These are phyloP conservation scores for Mycena kentingensis DNA, from an alignment of 768 basidiomycete genomes.

Conservation along the genomic window DNA sequence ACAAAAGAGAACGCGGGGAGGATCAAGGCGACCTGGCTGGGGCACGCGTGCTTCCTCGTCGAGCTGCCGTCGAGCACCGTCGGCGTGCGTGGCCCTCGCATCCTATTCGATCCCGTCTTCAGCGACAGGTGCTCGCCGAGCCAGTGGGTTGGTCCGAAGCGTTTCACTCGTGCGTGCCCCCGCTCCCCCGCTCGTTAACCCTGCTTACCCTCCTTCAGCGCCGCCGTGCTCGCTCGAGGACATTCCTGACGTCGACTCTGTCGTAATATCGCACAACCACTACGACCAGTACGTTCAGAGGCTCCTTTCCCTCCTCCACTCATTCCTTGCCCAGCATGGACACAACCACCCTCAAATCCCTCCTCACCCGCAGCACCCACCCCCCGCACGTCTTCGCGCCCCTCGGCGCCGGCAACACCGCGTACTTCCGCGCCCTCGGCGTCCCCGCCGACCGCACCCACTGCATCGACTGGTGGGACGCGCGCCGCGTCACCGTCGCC, in stretches of 20 bases:
- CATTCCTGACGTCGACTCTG: constrained; percentile 60
- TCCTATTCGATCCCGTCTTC: constrained; percentile 56
- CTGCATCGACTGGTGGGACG: constrained; percentile 70
- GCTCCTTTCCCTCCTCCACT: background rate
- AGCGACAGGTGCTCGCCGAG: constrained; percentile 51
- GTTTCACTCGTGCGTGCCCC: constrained; percentile 45
- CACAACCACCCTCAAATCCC: constrained; percentile 40
- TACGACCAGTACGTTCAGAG: constrained; percentile 46
- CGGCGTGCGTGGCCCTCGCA: constrained; percentile 39
- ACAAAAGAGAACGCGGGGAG: constrained; percentile 25
- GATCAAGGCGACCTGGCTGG: constrained; percentile 54
- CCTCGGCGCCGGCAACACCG: constrained; percentile 44
- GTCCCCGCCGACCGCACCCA: constrained; percentile 44
- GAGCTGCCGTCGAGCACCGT: constrained; percentile 41
- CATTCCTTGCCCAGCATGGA: constrained; percentile 41
- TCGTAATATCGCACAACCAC: constrained; percentile 61
- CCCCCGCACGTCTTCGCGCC: constrained; percentile 60
- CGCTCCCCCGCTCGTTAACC: background rate
- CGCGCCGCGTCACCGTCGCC: constrained; percentile 38
- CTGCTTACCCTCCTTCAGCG: constrained; percentile 26
- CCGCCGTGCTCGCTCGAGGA: constrained; percentile 53
- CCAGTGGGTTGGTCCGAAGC: constrained; percentile 45
- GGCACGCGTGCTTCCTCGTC: constrained; percentile 54
- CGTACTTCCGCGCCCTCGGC: constrained; percentile 42
- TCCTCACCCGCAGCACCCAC: constrained; percentile 35